phyloP scores from a whole-genome alignment of 768 basidiomycete species.

The Leccinum incarnatum region DNA sequence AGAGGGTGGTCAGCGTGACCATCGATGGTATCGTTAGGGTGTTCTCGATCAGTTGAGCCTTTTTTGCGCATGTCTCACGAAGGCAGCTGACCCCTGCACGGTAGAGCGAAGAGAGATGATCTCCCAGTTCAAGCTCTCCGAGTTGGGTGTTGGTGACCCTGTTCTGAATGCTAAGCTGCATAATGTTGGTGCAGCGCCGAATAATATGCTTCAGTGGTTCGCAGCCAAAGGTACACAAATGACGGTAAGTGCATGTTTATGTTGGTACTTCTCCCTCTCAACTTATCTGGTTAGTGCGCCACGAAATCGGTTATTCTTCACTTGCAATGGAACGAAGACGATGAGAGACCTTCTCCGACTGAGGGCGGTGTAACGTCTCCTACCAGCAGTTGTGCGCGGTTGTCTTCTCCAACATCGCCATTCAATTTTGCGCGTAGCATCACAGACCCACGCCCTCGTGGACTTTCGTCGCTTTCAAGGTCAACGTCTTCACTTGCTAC shows the following conservation, averaged over 20 bases:
- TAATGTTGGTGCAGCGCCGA: conserved; percentile 76
- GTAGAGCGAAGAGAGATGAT: conserved; percentile 80
- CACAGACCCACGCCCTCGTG: conserved; percentile 39
- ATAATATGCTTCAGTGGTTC: conserved; percentile 94
- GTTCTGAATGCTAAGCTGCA: conserved; percentile 63
- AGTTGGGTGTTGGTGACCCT: conserved; percentile 68
- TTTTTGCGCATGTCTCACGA: background rate
- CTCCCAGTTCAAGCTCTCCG: conserved; percentile 84
- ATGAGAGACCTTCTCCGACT: conserved; percentile 21
- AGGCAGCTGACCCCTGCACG: conserved; percentile 6
- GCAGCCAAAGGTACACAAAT: conserved; percentile 87
- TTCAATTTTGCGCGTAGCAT: conserved; percentile 18
- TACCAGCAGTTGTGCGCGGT: conserved; percentile 16
- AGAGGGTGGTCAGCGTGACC: conserved; percentile 85
- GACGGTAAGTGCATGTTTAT: conserved; percentile 54
- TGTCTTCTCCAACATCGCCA: conserved; percentile 30
- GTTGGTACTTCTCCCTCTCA: background rate
- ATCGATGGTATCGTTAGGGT: conserved; percentile 90
- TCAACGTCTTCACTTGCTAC: conserved; percentile 48
- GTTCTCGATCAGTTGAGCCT: conserved; percentile 79
- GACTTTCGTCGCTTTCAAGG: conserved; percentile 50
- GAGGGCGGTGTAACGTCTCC: conserved; percentile 25
- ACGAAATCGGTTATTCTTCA: conserved; percentile 86
- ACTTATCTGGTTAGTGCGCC: conserved; percentile 59
- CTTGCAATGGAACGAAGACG: conserved; percentile 80